These are phyloP conservation scores for Sarocladiaceae sp. DNA, from an alignment of 2,329 filamentous ascomycete species.

Conservation along the genomic window DNA sequence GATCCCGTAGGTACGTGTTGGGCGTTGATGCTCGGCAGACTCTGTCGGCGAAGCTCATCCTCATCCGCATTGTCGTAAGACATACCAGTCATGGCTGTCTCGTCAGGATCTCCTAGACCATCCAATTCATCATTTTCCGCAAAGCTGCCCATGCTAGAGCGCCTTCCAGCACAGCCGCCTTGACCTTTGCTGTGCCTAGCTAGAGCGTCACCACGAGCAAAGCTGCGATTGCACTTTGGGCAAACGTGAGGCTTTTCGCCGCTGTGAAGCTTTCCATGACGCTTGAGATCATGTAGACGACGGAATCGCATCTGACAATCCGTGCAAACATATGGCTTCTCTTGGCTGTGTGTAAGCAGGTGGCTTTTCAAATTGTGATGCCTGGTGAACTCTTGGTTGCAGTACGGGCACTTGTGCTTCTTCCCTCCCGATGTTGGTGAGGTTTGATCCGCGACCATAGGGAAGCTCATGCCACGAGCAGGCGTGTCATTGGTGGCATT, in stretches of 20 bases:
- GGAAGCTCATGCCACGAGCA: slow-evolving; percentile 52
- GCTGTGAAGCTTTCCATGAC: slow-evolving; percentile 93
- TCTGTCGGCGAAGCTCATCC: slow-evolving; percentile 60
- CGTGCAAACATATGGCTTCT: slow-evolving; percentile 93
- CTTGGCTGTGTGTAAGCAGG: slow-evolving; percentile 93
- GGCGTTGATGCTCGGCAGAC: slow-evolving; percentile 71
- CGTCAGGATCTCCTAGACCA: slow-evolving; percentile 45
- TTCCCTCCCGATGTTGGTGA: slow-evolving; percentile 65
- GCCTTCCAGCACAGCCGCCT: slow-evolving; percentile 87
- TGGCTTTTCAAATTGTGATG: slow-evolving; percentile 98
- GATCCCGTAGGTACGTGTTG: slow-evolving; percentile 58
- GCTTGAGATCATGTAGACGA: slow-evolving; percentile 89
- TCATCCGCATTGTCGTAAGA: slow-evolving; percentile 56
- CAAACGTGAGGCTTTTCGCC: slow-evolving; percentile 95
- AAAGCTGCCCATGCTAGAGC: slow-evolving; percentile 81
- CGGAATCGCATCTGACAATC: slow-evolving; percentile 93
- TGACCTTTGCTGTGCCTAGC: slow-evolving; percentile 94
- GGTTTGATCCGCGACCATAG: slow-evolving; percentile 40
- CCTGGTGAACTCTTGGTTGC: slow-evolving; percentile 91
- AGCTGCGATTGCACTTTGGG: slow-evolving; percentile 89
- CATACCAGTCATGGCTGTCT: slow-evolving; percentile 53
- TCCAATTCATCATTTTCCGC: slow-evolving; percentile 72
- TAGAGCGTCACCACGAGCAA: slow-evolving; percentile 90
- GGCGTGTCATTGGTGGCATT: slow-evolving; percentile 37
- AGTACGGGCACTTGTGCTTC: slow-evolving; percentile 96